Percentiles rank a stretch among this genome's conserved stretches.
phyloP scores from a whole-genome alignment of 2,329 filamentous ascomycete genomes.

The Aspergillus ochraceus region DNA sequence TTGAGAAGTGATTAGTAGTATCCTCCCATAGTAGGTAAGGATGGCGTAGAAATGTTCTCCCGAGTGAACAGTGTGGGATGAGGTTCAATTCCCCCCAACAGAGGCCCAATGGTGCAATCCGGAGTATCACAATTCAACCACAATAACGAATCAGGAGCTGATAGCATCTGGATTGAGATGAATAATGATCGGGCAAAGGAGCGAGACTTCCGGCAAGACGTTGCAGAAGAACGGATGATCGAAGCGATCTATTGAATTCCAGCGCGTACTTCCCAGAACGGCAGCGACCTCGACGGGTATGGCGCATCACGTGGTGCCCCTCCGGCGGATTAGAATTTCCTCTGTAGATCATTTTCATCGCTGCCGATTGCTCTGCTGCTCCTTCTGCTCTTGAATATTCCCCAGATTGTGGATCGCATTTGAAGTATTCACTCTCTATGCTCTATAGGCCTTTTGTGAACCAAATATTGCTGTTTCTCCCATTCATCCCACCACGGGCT shows the following conservation, averaged over 20 bases:
- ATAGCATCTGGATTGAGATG: not conserved
- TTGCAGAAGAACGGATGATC: not conserved
- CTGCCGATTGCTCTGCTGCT: not conserved
- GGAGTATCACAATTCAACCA: not conserved
- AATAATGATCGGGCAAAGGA: not conserved
- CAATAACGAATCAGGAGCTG: not conserved
- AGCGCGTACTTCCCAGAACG: conserved; percentile 30
- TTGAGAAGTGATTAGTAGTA: not conserved
- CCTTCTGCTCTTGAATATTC: not conserved
- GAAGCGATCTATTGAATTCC: not conserved
- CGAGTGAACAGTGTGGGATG: not conserved
- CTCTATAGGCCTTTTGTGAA: too few relatives aligned
- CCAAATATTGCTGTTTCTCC: too few relatives aligned
- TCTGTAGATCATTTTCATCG: not conserved
- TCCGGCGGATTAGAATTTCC: conserved; percentile 3
- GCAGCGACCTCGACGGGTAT: conserved; percentile 16
- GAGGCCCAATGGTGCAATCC: not conserved
- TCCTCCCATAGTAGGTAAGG: conserved; percentile 1
- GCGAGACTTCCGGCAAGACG: not conserved
- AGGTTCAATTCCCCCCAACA: not conserved
- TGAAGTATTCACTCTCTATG: not conserved
- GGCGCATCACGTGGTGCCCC: conserved; percentile 27
- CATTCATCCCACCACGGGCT: too few relatives aligned
- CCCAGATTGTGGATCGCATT: not conserved
- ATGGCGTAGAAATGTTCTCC: conserved; percentile 8